These are phyloP conservation scores for Globisporangium heterothallicum DNA, from an alignment of 352 stramenopile genomes.

Conservation along the genomic window DNA sequence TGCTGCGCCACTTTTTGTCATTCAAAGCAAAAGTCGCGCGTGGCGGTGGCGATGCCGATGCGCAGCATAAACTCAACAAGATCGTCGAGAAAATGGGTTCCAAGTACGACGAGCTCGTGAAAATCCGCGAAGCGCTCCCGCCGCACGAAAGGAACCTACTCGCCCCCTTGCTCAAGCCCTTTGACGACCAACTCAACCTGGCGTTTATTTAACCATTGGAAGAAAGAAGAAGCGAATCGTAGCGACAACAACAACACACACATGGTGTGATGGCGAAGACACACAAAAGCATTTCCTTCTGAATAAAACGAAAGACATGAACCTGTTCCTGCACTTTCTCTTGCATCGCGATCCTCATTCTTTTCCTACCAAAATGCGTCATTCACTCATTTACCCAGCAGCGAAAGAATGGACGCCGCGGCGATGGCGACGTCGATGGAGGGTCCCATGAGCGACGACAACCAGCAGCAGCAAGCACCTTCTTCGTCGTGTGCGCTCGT, in stretches of 20 bases:
- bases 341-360: not conserved
- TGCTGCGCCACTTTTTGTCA: conserved; percentile 78
- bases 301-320: not conserved
- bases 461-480: not conserved
- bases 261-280: not conserved
- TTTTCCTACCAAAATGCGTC: not conserved
- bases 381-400: not conserved
- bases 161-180: conserved; percentile 76
- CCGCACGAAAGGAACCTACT: conserved; percentile 82
- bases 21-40: conserved; percentile 72
- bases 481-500: conserved; percentile 32
- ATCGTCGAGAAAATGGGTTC: conserved; percentile 85
- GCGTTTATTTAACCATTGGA: conserved; percentile 64
- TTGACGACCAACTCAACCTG: conserved; percentile 84
- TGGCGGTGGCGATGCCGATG: conserved; percentile 44
- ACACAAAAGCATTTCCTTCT: too few species aligned
- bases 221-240: not conserved
- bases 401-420: not conserved
- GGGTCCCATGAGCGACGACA: not conserved
- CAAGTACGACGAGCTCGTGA: conserved; percentile 85
- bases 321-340: not conserved
- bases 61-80: conserved; percentile 70
- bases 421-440: conserved; percentile 9
- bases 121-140: conserved; percentile 72
- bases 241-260: not conserved